A percentile compares a stretch with the other conserved stretches of the same genome.
These are phyloP conservation scores for Lipomyces yamadae DNA, from an alignment of 805 yeast genomes.

Conservation along the genomic window DNA sequence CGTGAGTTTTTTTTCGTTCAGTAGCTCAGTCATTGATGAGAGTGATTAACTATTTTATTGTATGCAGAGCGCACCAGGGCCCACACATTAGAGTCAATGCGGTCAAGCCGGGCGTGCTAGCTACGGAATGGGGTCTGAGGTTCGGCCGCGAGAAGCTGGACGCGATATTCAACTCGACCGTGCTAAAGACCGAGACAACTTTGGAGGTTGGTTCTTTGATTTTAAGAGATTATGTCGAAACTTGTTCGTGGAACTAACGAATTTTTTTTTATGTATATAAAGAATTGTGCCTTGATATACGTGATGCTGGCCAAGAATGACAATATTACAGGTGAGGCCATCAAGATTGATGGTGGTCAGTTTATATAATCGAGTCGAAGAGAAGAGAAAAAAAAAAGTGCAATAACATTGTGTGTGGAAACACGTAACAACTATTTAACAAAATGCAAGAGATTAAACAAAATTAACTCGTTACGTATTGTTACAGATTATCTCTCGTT, in stretches of 20 bases:
- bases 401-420: background rate
- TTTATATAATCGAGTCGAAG: constrained; percentile 9
- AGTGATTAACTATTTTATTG: background rate
- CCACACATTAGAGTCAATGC: constrained; percentile 38
- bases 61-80: constrained; percentile 28
- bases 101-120: constrained; percentile 38
- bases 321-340: constrained; percentile 39
- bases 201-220: constrained; percentile 23
- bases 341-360: constrained; percentile 52
- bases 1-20: constrained; percentile 31
- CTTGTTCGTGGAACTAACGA: background rate
- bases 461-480: background rate
- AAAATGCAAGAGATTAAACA: background rate
- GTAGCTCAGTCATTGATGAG: background rate
- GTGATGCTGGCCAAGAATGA: constrained; percentile 40
- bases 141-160: constrained; percentile 41
- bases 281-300: constrained; percentile 42
- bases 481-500: background rate
- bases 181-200: constrained; percentile 19
- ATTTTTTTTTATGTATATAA: constrained; percentile 8
- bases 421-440: background rate
- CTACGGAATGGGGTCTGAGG: constrained; percentile 42
- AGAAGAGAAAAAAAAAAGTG: background rate
- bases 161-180: constrained; percentile 17
- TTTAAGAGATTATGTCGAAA: no score